Percentiles rank a stretch among this genome's conserved stretches.
Conservation (phyloP, 2,329 filamentous ascomycete species). For the Aspergillus latus region DNA sequence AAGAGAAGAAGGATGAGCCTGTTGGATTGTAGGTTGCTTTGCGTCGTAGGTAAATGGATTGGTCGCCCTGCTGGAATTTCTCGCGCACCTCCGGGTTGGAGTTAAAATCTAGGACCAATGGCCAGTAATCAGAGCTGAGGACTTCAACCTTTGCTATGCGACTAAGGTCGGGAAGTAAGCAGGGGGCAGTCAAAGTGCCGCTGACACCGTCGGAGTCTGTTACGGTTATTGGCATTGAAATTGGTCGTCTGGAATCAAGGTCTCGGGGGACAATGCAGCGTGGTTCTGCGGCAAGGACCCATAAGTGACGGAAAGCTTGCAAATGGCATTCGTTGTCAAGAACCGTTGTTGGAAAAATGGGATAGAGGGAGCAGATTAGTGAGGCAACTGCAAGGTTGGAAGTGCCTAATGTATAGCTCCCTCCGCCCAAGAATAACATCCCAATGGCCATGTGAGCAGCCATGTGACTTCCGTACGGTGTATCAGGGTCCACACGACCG, state of each 20-base stretch:
- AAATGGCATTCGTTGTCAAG: conserved; percentile 93
- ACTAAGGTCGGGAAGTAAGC: conserved; percentile 52
- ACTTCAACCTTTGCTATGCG: conserved; percentile 40
- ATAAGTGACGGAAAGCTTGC: conserved; percentile 95
- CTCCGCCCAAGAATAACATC: conserved; percentile 85
- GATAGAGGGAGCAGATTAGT: conserved; percentile 89
- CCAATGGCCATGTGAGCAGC: conserved; percentile 91
- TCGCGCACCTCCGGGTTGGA: conserved; percentile 60
- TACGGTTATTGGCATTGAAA: conserved; percentile 70
- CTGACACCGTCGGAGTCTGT: conserved; percentile 51
- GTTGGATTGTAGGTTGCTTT: conserved; percentile 64
- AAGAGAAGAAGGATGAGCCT: conserved; percentile 65
- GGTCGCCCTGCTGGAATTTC: conserved; percentile 64
- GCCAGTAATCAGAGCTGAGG: conserved; percentile 69
- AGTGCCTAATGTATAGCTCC: conserved; percentile 87
- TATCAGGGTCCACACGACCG: conserved; percentile 78
- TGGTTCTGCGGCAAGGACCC: conserved; percentile 89
- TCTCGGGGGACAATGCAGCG: conserved; percentile 87
- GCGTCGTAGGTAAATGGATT: conserved; percentile 72
- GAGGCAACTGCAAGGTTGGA: conserved; percentile 83
- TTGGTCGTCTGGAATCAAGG: conserved; percentile 75
- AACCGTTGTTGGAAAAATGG: conserved; percentile 82
- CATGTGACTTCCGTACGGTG: conserved; percentile 89
- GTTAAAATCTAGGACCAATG: conserved; percentile 72
- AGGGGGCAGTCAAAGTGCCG: conserved; percentile 51